These are phyloP conservation scores for Mucor racemosus DNA, from an alignment of 371 early-diverging fungal genomes.

Conservation along the genomic window DNA sequence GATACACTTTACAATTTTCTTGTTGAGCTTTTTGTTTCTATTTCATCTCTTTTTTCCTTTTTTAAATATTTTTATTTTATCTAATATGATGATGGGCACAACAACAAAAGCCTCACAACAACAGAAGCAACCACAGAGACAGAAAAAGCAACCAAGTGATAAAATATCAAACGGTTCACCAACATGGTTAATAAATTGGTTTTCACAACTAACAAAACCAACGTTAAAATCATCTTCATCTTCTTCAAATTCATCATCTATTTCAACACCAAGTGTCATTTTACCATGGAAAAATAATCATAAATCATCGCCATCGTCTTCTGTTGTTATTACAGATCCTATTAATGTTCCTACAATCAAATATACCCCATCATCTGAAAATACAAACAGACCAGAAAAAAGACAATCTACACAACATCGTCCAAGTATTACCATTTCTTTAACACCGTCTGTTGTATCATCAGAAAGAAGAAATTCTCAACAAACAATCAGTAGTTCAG, in stretches of 20 bases:
- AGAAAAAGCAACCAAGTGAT: neutral
- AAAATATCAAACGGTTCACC: neutral
- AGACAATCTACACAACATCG: constrained; percentile 2
- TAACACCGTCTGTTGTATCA: neutral
- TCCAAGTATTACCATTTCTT: constrained; percentile 26
- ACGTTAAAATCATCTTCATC: neutral
- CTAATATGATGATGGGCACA: constrained; percentile 3
- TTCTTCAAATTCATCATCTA: neutral
- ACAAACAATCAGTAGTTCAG: constrained; percentile 34
- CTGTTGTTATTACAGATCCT: neutral
- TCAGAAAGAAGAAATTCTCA: constrained; percentile 40
- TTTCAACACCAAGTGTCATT: neutral
- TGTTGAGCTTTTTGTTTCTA: constrained; percentile 13
- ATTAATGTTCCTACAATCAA: constrained; percentile 7
- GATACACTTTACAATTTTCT: constrained; percentile 7
- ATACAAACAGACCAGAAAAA: neutral
- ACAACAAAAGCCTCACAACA: constrained; percentile 10
- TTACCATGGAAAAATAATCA: constrained; percentile 12
- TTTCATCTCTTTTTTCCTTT: constrained; percentile 8
- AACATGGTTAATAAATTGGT: constrained; percentile 28
- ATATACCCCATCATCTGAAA: constrained; percentile 7
- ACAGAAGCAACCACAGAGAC: neutral
- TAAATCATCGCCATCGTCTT: neutral
- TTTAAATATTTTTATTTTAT: constrained; percentile 1
- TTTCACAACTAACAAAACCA: constrained; percentile 20